Conservation (phyloP, 2,329 filamentous ascomycete species). For the Curvularia sp. region DNA sequence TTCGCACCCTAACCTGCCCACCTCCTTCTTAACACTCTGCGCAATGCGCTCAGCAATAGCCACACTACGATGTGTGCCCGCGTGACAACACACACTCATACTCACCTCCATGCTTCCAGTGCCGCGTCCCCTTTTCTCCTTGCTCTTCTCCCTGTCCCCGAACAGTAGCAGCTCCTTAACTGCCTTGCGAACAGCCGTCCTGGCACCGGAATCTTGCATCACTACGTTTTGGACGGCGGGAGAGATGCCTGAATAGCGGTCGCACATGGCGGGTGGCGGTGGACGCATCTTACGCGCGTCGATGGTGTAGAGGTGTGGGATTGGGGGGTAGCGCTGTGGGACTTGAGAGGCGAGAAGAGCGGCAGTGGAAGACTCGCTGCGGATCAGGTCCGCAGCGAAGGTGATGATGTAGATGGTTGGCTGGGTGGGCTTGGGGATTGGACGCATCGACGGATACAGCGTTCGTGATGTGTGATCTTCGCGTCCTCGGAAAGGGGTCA, state of each 20-base stretch:
- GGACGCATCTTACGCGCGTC: conserved; percentile 24
- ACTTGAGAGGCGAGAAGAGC: conserved; percentile 25
- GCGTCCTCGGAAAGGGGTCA: background rate
- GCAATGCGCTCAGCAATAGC: conserved; percentile 40
- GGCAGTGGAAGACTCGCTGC: conserved; percentile 3
- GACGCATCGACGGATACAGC: background rate
- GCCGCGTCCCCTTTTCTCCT: conserved; percentile 8
- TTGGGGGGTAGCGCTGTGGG: conserved; percentile 14
- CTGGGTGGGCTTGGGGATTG: background rate
- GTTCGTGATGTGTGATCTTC: background rate
- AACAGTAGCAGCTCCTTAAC: conserved; percentile 24
- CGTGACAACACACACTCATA: conserved; percentile 35
- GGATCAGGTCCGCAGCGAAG: conserved; percentile 24
- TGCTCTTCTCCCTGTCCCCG: conserved; percentile 4
- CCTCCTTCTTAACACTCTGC: conserved; percentile 26
- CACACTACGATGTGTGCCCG: conserved; percentile 45
- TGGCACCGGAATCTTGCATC: conserved; percentile 26
- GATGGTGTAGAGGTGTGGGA: conserved; percentile 37
- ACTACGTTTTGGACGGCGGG: conserved; percentile 31
- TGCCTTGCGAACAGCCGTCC: conserved; percentile 17
- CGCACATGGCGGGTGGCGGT: conserved; percentile 24
- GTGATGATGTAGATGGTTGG: conserved; percentile 39
- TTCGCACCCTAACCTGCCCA: conserved; percentile 14
- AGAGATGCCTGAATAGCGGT: conserved; percentile 33
- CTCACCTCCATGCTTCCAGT: conserved; percentile 15